phyloP scores from a whole-genome alignment of 306 rosid species.

The Malus sieversii region DNA sequence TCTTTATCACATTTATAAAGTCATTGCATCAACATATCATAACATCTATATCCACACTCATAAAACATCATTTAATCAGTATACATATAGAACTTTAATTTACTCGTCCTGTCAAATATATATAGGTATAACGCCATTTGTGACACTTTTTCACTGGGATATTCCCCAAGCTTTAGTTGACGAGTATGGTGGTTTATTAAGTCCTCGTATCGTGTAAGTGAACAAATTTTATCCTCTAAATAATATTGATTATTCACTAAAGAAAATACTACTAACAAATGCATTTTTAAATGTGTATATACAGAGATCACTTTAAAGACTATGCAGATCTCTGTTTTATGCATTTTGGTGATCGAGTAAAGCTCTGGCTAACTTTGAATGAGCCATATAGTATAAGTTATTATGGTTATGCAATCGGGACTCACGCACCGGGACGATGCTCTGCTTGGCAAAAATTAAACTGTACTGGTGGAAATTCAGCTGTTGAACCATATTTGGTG shows the following conservation, averaged over 20 bases:
- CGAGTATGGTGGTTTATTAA: constrained; percentile 51
- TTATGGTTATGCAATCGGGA: constrained; percentile 17
- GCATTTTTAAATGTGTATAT: background rate
- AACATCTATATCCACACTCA: background rate
- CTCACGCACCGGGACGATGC: constrained; percentile 35
- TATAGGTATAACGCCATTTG: constrained; percentile 35
- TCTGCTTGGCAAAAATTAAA: constrained; percentile 28
- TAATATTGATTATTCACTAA: background rate
- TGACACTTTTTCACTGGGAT: constrained; percentile 71
- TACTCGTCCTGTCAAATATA: background rate
- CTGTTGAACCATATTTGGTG: constrained; percentile 48
- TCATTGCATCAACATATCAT: background rate
- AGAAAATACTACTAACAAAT: background rate
- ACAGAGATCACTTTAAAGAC: constrained; percentile 32
- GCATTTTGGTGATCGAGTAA: constrained; percentile 54
- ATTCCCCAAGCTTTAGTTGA: constrained; percentile 59
- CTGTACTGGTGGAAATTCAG: constrained; percentile 44
- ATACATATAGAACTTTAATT: background rate
- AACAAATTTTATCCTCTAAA: background rate
- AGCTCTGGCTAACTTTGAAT: constrained; percentile 55
- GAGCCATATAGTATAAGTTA: constrained; percentile 23
- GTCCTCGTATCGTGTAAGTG: constrained; percentile 41
- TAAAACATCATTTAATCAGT: background rate
- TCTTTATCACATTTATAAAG: too few species aligned
- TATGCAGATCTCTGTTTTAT: constrained; percentile 42